Conservation (phyloP, 306 rosid genomes). For the Boehmeria nivea region DNA sequence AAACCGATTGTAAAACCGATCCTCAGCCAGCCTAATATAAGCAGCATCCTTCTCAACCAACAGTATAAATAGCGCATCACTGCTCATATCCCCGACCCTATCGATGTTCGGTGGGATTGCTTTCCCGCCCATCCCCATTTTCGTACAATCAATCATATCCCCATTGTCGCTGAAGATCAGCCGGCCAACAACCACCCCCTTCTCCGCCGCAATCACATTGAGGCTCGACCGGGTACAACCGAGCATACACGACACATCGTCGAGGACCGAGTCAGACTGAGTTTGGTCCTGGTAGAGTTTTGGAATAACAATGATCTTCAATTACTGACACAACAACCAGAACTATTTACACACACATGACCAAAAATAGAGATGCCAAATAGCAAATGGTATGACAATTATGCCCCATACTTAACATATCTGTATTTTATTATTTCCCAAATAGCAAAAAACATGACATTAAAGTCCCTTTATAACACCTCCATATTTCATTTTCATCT, state of each 20-base stretch:
- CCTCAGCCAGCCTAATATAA: slow-evolving; percentile 85
- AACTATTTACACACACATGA: too few species aligned
- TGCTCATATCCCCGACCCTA: slow-evolving; percentile 87
- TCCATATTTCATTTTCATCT: too few species aligned
- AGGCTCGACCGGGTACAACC: slow-evolving; percentile 86
- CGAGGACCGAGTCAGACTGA: slow-evolving; percentile 79
- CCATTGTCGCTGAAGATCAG: slow-evolving; percentile 88
- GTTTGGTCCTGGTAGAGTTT: slow-evolving; percentile 65
- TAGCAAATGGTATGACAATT: too few species aligned
- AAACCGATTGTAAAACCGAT: slow-evolving; percentile 79
- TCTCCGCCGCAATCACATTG: slow-evolving; percentile 82
- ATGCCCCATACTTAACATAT: too few species aligned
- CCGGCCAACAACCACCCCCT: slow-evolving; percentile 86
- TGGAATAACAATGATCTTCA: too few species aligned
- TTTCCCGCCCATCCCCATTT: slow-evolving; percentile 97
- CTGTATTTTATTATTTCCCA: too few species aligned
- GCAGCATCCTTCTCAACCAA: slow-evolving; percentile 96
- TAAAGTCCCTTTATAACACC: too few species aligned
- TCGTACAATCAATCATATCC: slow-evolving; percentile 89
- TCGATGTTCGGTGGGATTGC: slow-evolving; percentile 88
- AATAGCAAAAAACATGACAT: too few species aligned
- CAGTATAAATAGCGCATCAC: slow-evolving; percentile 78
- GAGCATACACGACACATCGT: slow-evolving; percentile 81
- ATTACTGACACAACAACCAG: too few species aligned
- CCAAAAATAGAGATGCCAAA: too few species aligned